phyloP scores from a whole-genome alignment of 345 rosid species.

The Syzygium grande region DNA sequence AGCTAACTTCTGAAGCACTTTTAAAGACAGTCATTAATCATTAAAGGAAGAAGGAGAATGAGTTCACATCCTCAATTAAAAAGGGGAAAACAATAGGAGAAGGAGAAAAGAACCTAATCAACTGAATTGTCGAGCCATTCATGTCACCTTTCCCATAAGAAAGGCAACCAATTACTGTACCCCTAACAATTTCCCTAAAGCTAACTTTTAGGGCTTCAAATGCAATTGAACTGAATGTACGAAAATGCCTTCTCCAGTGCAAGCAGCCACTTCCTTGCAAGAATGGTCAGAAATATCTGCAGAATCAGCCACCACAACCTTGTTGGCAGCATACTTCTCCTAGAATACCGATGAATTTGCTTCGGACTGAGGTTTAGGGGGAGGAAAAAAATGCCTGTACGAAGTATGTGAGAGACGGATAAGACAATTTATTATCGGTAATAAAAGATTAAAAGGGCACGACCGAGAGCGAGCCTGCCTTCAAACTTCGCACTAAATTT shows the following conservation, averaged over 20 bases:
- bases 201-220: not conserved
- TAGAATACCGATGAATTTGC: not conserved
- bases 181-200: not conserved
- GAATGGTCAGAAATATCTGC: not conserved
- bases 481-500: conserved; percentile 4
- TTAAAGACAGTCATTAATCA: not conserved
- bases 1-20: not conserved
- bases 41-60: not conserved
- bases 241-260: not conserved
- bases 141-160: not conserved
- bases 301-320: not conserved
- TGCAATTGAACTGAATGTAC: not conserved
- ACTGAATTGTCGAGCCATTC: not conserved
- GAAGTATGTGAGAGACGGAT: not conserved
- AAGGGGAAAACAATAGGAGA: not conserved
- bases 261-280: not conserved
- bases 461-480: conserved; percentile 7
- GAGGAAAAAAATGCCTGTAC: conserved; percentile 1
- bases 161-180: not conserved
- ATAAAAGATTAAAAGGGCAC: conserved; percentile 19
- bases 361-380: not conserved
- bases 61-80: not conserved
- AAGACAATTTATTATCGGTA: not conserved
- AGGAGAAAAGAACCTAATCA: not conserved
- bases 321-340: not conserved